A percentile compares a stretch with the other conserved stretches of the same genome.
These are phyloP conservation scores for Cerrena zonata DNA, from an alignment of 1,284 basidiomycete species.

Conservation along the genomic window DNA sequence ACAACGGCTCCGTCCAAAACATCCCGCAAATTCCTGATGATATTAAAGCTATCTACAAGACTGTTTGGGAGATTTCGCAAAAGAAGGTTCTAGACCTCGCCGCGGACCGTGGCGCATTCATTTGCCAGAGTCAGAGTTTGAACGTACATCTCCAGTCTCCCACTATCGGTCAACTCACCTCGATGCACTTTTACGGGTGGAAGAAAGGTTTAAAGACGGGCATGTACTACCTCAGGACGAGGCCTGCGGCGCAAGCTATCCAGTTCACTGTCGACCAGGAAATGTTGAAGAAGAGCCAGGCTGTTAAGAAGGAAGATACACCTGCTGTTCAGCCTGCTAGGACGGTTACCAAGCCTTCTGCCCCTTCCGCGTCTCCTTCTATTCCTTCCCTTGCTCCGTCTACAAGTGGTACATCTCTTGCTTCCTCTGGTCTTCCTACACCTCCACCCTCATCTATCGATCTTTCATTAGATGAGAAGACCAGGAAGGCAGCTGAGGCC, in stretches of 20 bases:
- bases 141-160: conserved; percentile 93
- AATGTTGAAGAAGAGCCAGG: conserved; percentile 64
- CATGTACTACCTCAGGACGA: conserved; percentile 94
- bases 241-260: conserved; percentile 91
- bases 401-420: not conserved
- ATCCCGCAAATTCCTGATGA: conserved; percentile 83
- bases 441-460: conserved; percentile 13
- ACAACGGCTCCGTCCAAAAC: conserved; percentile 92
- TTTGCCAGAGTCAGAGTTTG: conserved; percentile 88
- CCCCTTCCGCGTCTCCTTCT: not conserved
- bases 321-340: conserved; percentile 19
- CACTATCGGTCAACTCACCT: conserved; percentile 89
- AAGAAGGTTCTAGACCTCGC: conserved; percentile 98
- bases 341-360: conserved; percentile 17
- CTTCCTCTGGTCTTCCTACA: conserved; percentile 15
- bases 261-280: conserved; percentile 94
- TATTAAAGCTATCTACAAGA: conserved; percentile 95
- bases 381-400: not conserved
- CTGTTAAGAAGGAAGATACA: conserved; percentile 27
- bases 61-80: conserved; percentile 98
- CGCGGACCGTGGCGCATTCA: conserved; percentile 96
- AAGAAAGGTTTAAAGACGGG: conserved; percentile 99
- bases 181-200: conserved; percentile 99
- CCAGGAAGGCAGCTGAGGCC: conserved; percentile 48
- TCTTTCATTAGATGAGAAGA: conserved; percentile 36